Evolutionary conservation across 225 moss, liverwort and hornwort species (phyloP).

Genomic region (Anthoceros angustus): DNA sequence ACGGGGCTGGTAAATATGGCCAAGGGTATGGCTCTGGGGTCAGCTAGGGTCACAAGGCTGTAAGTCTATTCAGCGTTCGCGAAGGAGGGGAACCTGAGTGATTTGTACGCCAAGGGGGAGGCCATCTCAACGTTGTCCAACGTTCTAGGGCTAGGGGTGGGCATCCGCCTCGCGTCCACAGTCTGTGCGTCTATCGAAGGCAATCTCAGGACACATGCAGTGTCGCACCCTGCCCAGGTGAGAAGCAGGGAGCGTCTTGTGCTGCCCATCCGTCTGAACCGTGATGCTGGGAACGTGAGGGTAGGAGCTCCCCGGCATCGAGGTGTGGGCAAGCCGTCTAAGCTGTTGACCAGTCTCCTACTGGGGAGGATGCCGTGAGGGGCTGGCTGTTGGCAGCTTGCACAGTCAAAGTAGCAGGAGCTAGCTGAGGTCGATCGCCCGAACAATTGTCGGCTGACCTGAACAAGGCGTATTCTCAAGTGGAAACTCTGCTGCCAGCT

Average conservation of each 20-base stretch:
- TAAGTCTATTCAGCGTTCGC: constrained; percentile 91
- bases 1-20: constrained; percentile 94
- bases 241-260: constrained; percentile 71
- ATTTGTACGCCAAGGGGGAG: constrained; percentile 95
- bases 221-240: constrained; percentile 69
- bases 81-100: constrained; percentile 88
- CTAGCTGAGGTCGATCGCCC: background rate
- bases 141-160: constrained; percentile 83
- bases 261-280: constrained; percentile 44
- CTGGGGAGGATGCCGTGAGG: constrained; percentile 78
- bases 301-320: constrained; percentile 46
- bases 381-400: constrained; percentile 88
- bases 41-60: constrained; percentile 83
- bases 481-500: constrained; percentile 48
- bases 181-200: constrained; percentile 67
- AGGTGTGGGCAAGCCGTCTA: constrained; percentile 47
- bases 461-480: constrained; percentile 61
- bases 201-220: constrained; percentile 66
- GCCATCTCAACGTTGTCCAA: constrained; percentile 95
- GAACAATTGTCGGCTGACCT: constrained; percentile 19
- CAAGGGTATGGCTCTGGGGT: constrained; percentile 97
- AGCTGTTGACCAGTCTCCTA: constrained; percentile 65
- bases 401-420: constrained; percentile 37
- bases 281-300: constrained; percentile 76
- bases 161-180: constrained; percentile 79